Base-by-base conservation (phyloP, 164 flowering plant genomes). In the Magnolia officinalis region DNA sequence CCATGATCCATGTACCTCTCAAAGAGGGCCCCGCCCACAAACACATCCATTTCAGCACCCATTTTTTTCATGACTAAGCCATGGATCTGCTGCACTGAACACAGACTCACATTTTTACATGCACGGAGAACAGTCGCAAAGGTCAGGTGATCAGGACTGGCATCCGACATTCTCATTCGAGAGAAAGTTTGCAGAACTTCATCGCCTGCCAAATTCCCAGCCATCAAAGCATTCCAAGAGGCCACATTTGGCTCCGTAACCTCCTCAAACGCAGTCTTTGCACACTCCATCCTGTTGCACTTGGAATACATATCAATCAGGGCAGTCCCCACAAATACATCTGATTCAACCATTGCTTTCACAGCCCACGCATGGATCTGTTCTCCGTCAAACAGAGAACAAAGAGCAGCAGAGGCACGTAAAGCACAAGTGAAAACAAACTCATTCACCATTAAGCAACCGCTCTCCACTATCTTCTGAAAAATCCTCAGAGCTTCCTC, bases 181-280 rank as follows among this genome's bases (percentile, higher is more conserved):
- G 20, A 67, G 64, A 82, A 73, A 16, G 75, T 68, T 21, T 49
- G 45, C 67, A 77, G 8, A 21, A 71, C 75, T 73, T 80, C 67
- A 64, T 70, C 73, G 23, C 68, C 59, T n/a, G 29, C 51, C 55
- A 75, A 55, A 24, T 65, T 75, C 61, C 82, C 84, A 75, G 73
- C 76, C 77, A 82, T 68, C 37, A 78, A 23, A 72, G 80, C 82
- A 82, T 82, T 82, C 80, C 84, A 82, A 0, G 82, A 77, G 51
- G 75, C 78, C 6, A 68, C 80, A 77, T 51, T 82, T 2, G 78
- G 84, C 18, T 6, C 29, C 5, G 67, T 31, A 55, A 75, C 75
- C 63, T 73, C 79, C 18, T 52, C 77, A 31, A 82, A 82, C 8
- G 76, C 77, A 70, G 31, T 72, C 49, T 72, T 67, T 18, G 82